Conservation (phyloP, 805 yeast genomes). For the Suhomyces faveliae region DNA sequence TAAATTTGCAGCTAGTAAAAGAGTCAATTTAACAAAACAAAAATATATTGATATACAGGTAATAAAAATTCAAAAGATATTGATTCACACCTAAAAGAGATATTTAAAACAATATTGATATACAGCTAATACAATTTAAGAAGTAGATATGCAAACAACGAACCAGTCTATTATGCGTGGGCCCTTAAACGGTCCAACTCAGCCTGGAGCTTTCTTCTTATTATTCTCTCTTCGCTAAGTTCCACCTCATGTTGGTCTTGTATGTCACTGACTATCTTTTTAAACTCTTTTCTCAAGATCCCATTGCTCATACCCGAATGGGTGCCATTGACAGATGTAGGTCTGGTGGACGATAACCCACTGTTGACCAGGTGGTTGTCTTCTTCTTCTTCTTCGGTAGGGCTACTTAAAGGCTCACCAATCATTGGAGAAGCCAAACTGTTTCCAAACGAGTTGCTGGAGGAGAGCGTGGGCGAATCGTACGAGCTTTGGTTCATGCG, state of each 20-base stretch:
- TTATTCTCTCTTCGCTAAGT: constrained; percentile 53
- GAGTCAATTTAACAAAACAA: no score
- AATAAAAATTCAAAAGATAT: no score
- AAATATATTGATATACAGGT: no score
- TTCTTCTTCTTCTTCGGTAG: constrained; percentile 17
- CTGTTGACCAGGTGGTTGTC: constrained; percentile 17
- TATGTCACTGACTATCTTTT: constrained; percentile 58
- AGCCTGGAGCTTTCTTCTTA: constrained; percentile 36
- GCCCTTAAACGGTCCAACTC: constrained; percentile 12
- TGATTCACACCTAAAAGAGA: no score
- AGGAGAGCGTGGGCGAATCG: constrained; percentile 8
- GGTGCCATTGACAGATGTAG: constrained; percentile 12
- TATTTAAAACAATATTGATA: neutral
- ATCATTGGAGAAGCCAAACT: constrained; percentile 11
- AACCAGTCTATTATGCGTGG: neutral
- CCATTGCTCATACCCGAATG: constrained; percentile 45
- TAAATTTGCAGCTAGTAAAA: no score
- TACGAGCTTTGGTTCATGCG: constrained; percentile 4
- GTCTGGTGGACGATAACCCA: constrained; percentile 14
- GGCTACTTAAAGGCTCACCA: constrained; percentile 10
- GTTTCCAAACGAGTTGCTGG: constrained; percentile 7
- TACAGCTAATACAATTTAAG: neutral
- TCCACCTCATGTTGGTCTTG: constrained; percentile 62
- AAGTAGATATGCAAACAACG: constrained; percentile 1
- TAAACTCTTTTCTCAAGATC: constrained; percentile 66